A percentile compares a stretch with the other conserved stretches of the same genome.
phyloP scores from a whole-genome alignment of 306 rosid genomes.

The Quercus gilva region DNA sequence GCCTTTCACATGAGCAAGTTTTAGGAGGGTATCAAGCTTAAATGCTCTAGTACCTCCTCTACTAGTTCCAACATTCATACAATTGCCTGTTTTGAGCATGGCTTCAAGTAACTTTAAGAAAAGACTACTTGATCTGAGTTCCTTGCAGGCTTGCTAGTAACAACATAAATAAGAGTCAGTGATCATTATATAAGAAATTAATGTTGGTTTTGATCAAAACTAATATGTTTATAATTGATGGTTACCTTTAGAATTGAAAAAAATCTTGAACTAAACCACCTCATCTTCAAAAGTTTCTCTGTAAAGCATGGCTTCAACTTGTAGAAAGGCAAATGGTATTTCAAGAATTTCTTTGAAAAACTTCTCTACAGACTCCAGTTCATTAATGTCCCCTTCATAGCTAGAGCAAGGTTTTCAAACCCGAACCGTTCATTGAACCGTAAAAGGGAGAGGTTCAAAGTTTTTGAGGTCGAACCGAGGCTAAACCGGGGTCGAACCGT shows the following conservation, averaged over 20 bases:
- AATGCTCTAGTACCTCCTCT: conserved; percentile 94
- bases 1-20: conserved; percentile 87
- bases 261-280: conserved; percentile 74
- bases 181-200: not conserved
- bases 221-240: not conserved
- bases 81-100: conserved; percentile 91
- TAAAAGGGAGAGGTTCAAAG: too few species aligned
- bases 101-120: conserved; percentile 87
- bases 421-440: too few species aligned
- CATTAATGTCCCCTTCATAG: conserved; percentile 73
- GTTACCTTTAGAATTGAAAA: conserved; percentile 91
- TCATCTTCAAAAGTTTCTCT: conserved; percentile 91
- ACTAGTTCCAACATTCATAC: conserved; percentile 95
- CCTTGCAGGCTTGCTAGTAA: conserved; percentile 89
- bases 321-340: conserved; percentile 67
- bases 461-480: too few species aligned
- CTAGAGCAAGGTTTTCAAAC: too few species aligned
- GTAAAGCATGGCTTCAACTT: conserved; percentile 86
- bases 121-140: conserved; percentile 85
- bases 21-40: conserved; percentile 85
- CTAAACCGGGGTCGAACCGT: too few species aligned
- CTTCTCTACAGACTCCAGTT: conserved; percentile 82
- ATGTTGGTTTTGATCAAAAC: not conserved
- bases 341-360: conserved; percentile 61
- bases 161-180: conserved; percentile 1